Base-by-base conservation (phyloP, 179 eudicot species). In the Actinidia arguta region DNA sequence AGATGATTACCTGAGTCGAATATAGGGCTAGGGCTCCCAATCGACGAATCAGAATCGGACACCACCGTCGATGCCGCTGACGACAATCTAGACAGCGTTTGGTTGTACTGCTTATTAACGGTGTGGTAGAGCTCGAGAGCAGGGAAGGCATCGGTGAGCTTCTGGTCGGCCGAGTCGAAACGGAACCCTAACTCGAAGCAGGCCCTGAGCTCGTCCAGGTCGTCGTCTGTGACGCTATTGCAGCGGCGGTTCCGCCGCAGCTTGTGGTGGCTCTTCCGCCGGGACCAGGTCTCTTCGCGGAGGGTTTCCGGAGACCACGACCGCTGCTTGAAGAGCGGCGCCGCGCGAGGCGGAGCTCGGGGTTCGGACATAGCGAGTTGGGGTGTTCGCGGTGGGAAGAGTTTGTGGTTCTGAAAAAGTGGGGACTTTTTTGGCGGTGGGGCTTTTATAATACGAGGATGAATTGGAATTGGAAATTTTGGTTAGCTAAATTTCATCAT, bases 141-240 rank as follows among this genome's bases (percentile, higher is more conserved):
- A 7, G 90, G 90, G 76, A 87, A 87, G 1, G 78, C 31, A 6
- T 74, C 36, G 13, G 48, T 61, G 0, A 88, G 81, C 71, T 83
- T 86, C 66, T 75, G 89, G 73, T 85, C 89, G 5, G 86, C 73
- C 20, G 83, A 79, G 18, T 87, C 87, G 61, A 89, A 81, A 5
- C 84, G n/a, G 69, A 89, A 89, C 1, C 91, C 91, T 8, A 89
- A 78, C 48, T 89, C 89, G 61, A 89, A 78, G 75, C 89, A 85
- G 6, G 86, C 89, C 67, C 81, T 82, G 70, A 89, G 86, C 42
- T 89, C 91, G 11, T 84, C 82, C 31, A 89, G 47, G 36, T 89
- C 89, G 11, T 89, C 89, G 59, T 83, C 87, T 8, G 89, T 86
- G 20, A 87, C 84, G 71, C 88, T 89, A 20, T 52, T 44, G 71